Percentiles rank a stretch among this genome's conserved stretches.
Conservation (phyloP, 768 basidiomycete species). For the Nevesoporus exiguus region DNA sequence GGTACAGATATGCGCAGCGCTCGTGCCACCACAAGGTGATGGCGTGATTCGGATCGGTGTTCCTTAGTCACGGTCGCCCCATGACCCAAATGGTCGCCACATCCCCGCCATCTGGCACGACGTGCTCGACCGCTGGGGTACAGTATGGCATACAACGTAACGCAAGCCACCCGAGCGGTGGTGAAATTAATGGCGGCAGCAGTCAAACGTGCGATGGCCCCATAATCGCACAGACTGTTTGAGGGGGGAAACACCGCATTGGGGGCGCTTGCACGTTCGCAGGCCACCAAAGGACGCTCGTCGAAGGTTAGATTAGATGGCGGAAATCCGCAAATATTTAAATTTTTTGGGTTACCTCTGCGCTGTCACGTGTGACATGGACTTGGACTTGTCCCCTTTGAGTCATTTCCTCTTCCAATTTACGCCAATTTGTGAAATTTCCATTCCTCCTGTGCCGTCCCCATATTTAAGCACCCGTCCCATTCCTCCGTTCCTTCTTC, state of each 20-base stretch:
- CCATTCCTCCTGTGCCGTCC: constrained; percentile 37
- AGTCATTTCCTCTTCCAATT: constrained; percentile 32
- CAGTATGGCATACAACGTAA: constrained; percentile 3
- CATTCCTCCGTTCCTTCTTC: constrained; percentile 16
- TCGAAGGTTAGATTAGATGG: constrained; percentile 13
- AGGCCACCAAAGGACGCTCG: not conserved
- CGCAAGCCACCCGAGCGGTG: not conserved
- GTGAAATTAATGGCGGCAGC: not conserved
- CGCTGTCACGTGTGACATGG: constrained; percentile 25
- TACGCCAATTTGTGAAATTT: constrained; percentile 33
- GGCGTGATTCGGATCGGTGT: constrained; percentile 10
- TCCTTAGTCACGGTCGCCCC: not conserved
- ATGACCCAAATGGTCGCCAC: constrained; percentile 11
- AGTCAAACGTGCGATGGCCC: constrained; percentile 17
- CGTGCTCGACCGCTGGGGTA: not conserved
- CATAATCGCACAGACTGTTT: not conserved
- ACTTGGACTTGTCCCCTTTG: constrained; percentile 29
- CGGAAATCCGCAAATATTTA: not conserved
- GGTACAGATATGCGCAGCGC: not conserved
- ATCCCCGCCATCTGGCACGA: constrained; percentile 8
- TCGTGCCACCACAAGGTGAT: not conserved
- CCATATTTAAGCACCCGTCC: constrained; percentile 33
- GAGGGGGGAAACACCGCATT: not conserved
- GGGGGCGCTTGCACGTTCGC: constrained; percentile 16
- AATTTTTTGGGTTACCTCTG: not conserved